phyloP scores from a whole-genome alignment of 768 basidiomycete species.

The Hydnomerulius pinastri region DNA sequence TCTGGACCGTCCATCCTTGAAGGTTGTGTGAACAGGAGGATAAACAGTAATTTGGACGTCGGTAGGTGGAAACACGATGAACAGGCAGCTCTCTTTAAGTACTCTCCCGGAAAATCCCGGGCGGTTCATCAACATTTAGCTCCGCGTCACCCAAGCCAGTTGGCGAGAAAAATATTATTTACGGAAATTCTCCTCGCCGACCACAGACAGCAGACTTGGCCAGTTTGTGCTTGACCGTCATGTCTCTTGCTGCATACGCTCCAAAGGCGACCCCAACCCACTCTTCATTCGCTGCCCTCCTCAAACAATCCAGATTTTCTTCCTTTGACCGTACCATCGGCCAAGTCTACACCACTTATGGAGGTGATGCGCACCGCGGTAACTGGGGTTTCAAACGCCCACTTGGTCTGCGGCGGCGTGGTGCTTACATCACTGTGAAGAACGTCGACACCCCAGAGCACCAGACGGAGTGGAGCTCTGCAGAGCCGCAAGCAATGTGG shows the following conservation, averaged over 20 bases:
- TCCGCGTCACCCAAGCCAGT: neutral
- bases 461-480: constrained; percentile 77
- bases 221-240: neutral
- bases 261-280: constrained; percentile 37
- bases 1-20: constrained; percentile 82
- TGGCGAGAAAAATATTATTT: neutral
- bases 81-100: too few relatives aligned
- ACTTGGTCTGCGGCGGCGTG: constrained; percentile 62
- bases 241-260: constrained; percentile 18
- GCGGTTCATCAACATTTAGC: neutral
- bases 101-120: constrained; percentile 27
- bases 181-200: constrained; percentile 1
- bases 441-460: constrained; percentile 72
- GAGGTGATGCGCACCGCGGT: constrained; percentile 71
- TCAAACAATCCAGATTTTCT: constrained; percentile 82
- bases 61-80: too few relatives aligned
- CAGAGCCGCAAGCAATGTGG: constrained; percentile 65
- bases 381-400: constrained; percentile 89
- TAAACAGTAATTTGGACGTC: constrained; percentile 86
- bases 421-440: constrained; percentile 64
- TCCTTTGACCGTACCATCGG: constrained; percentile 74
- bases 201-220: neutral
- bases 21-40: constrained; percentile 45
- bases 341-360: constrained; percentile 74
- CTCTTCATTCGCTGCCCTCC: constrained; percentile 73